A percentile compares a stretch with the other conserved stretches of the same genome.
Evolutionary conservation across 768 basidiomycete genomes (phyloP).

Genomic region (Phanerochaete sordida): DNA sequence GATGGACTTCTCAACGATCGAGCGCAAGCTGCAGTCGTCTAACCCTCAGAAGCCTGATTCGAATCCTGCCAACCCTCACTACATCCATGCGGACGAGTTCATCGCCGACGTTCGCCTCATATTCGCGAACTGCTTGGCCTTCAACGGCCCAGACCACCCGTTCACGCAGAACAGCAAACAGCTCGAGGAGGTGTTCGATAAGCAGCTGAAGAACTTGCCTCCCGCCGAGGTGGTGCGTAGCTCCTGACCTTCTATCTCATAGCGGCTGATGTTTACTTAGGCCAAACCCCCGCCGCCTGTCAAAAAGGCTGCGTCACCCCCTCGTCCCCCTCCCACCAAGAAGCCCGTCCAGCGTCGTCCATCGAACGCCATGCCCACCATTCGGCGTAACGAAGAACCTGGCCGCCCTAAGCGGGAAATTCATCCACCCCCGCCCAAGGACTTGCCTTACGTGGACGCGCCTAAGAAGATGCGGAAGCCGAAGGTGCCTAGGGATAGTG

Average conservation of each 20-base stretch:
- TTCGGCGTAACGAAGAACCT: conserved; percentile 70
- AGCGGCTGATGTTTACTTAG: conserved; percentile 20
- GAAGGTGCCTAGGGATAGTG: conserved; percentile 59
- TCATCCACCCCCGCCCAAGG: conserved; percentile 92
- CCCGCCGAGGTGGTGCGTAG: conserved; percentile 65
- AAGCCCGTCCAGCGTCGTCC: conserved; percentile 57
- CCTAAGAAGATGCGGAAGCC: conserved; percentile 66
- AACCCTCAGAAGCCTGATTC: conserved; percentile 76
- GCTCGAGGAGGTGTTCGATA: conserved; percentile 84
- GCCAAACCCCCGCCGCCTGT: conserved; percentile 38
- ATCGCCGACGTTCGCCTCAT: conserved; percentile 82
- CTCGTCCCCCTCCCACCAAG: conserved; percentile 37
- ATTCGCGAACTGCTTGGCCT: conserved; percentile 82
- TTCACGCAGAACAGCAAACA: conserved; percentile 78
- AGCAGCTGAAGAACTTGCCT: conserved; percentile 82
- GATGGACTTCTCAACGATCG: conserved; percentile 93
- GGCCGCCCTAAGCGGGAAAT: conserved; percentile 97
- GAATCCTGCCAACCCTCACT: conserved; percentile 71
- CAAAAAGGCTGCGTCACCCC: conserved; percentile 39
- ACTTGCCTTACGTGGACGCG: conserved; percentile 76
- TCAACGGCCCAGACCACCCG: conserved; percentile 90
- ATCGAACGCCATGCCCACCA: conserved; percentile 79
- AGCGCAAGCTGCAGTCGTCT: conserved; percentile 78
- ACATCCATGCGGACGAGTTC: conserved; percentile 76
- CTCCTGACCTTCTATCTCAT: neutral